A percentile compares a stretch with the other conserved stretches of the same genome.
These are phyloP conservation scores for Penicillium soppii DNA, from an alignment of 495 filamentous ascomycete genomes.

Conservation along the genomic window DNA sequence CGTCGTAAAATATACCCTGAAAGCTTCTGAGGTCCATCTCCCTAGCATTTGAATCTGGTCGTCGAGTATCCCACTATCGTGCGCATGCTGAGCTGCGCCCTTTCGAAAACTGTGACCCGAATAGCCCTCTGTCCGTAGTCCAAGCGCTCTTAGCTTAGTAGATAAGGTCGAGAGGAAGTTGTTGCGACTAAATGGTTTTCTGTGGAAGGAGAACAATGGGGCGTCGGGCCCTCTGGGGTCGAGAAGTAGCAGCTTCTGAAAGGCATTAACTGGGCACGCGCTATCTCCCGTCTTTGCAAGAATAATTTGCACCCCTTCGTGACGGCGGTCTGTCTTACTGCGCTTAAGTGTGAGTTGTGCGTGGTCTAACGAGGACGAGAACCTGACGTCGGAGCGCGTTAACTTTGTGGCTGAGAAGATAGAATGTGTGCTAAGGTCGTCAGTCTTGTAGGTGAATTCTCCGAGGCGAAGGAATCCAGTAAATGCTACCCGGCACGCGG, in stretches of 20 bases:
- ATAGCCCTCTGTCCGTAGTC: not conserved
- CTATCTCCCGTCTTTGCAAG: slow-evolving; percentile 5
- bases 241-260: slow-evolving; percentile 11
- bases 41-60: slow-evolving; percentile 4
- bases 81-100: slow-evolving; percentile 4
- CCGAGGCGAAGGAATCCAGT: slow-evolving; percentile 1
- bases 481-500: slow-evolving; percentile 4
- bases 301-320: slow-evolving; percentile 9
- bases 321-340: slow-evolving; percentile 8
- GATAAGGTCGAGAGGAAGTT: not conserved
- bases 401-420: no score
- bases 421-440: slow-evolving; percentile 1
- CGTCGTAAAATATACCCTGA: slow-evolving; percentile 7
- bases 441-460: slow-evolving; percentile 8
- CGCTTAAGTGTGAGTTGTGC: slow-evolving; percentile 8
- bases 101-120: not conserved
- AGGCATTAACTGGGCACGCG: slow-evolving; percentile 2
- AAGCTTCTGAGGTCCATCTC: slow-evolving; percentile 4
- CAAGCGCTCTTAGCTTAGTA: not conserved
- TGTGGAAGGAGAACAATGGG: slow-evolving; percentile 6
- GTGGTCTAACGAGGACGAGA: no score
- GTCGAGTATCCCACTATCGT: slow-evolving; percentile 9
- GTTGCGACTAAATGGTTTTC: slow-evolving; percentile 4
- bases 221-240: slow-evolving; percentile 6
- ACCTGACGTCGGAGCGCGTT: slow-evolving; percentile 1